phyloP scores from a whole-genome alignment of 495 filamentous ascomycete genomes.

The Antarctomyces pellizariae region DNA sequence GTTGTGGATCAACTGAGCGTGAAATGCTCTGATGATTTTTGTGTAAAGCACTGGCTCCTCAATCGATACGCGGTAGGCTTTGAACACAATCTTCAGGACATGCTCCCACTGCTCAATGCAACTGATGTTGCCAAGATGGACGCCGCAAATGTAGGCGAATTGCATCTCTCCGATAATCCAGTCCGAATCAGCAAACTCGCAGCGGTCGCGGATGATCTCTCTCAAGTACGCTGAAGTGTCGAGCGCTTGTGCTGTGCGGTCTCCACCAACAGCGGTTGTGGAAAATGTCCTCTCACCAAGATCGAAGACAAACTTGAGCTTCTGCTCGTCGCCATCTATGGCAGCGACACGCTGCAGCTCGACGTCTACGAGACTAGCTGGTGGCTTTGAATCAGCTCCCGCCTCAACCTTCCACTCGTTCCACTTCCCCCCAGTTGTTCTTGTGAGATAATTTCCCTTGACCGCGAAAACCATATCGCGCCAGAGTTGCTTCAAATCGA shows the following conservation, averaged over 20 bases:
- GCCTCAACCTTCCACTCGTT: constrained; percentile 30
- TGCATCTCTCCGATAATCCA: constrained; percentile 71
- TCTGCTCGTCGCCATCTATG: constrained; percentile 8
- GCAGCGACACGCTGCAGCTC: background rate
- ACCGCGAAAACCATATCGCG: constrained; percentile 25
- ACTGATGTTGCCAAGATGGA: constrained; percentile 63
- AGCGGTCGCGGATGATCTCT: constrained; percentile 16
- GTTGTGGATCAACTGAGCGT: constrained; percentile 47
- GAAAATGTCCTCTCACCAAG: constrained; percentile 38
- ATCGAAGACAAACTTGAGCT: constrained; percentile 29
- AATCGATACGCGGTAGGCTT: constrained; percentile 33
- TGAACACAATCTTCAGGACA: constrained; percentile 45
- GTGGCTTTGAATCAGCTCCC: constrained; percentile 16
- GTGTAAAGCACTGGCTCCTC: constrained; percentile 32
- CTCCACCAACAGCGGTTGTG: constrained; percentile 41
- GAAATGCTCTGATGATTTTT: constrained; percentile 34
- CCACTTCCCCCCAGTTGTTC: constrained; percentile 21
- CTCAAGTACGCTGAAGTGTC: constrained; percentile 21
- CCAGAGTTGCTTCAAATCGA: constrained; percentile 15
- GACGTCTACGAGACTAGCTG: constrained; percentile 2
- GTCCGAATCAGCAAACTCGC: constrained; percentile 16
- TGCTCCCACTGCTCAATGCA: constrained; percentile 81
- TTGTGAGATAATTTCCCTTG: constrained; percentile 18
- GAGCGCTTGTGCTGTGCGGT: constrained; percentile 43
- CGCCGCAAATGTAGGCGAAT: constrained; percentile 57